Base-by-base conservation (phyloP, 2,329 filamentous ascomycete genomes). In the Aspergillus piperis region DNA sequence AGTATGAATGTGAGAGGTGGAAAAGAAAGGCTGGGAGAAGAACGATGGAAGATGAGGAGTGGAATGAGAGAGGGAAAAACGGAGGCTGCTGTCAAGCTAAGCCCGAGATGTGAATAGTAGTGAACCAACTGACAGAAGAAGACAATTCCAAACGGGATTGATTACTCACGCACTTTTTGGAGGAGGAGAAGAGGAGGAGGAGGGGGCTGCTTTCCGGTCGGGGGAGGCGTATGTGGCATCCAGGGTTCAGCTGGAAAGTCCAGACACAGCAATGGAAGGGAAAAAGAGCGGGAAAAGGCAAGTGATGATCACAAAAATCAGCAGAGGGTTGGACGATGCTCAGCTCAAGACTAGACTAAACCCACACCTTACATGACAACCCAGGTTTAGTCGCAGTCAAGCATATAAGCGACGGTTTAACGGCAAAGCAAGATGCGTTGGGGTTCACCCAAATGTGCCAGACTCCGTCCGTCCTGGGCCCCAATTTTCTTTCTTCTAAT, bases 1-100 rank as follows among this genome's bases (percentile, higher is more conserved):
- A 61, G 52, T 21, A 39, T 54, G 51, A 58, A 39, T 36, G 50
- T 41, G 38, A 44, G 36, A 53, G 52, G 25, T 50, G 47, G 17
- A 47, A 52, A 51, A 50, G 15, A n/a, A 50, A 50, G 47, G 47
- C 47, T 50, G 47, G 13, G 39, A 58, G n/a, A 23, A 49, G 54
- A 25, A 55, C 23, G 13, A 47, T 42, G 4, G 44, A 38, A 8
- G 39, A 50, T n/a, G 51, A 49, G 7, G 50, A 30, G 39, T 36
- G 15, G 30, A 41, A 42, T 42, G 38, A 10, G n/a, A 15, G 17
- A 23, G 30, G 15, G 30, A 15, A 44, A 55, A 47, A 19, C n/a
- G 7, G 27, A 50, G 47, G 47, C 47, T 30, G 47, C 47, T 50
- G 47, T 50, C 25, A 50, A 50, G 10, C 47, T 17, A 27, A 36